Conservation (phyloP, 176 grass and related monocot species). For the barley (Hordeum vulgare) region DNA sequence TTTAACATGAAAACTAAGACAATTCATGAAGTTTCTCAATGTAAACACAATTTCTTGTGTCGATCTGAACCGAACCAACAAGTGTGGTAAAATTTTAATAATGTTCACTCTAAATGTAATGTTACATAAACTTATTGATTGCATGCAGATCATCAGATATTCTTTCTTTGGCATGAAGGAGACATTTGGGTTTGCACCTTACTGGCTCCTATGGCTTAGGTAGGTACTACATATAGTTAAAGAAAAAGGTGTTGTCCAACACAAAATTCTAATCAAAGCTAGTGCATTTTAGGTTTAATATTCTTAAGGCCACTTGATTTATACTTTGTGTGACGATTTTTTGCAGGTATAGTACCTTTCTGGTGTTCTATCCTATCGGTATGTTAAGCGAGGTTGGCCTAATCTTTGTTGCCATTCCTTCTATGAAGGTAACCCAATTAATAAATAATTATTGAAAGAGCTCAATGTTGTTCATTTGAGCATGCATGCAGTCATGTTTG, state of each 20-base stretch:
- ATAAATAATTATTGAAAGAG: not conserved
- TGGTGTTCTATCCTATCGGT: constrained; percentile 39
- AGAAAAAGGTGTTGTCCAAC: no score
- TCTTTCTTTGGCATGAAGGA: constrained; percentile 97
- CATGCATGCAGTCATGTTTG: not conserved
- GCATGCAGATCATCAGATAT: constrained; percentile 70
- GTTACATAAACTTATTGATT: not conserved
- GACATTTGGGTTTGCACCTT: constrained; percentile 63
- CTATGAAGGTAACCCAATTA: constrained; percentile 29
- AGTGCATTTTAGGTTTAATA: no score
- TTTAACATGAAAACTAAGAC: not conserved
- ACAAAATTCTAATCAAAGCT: no score
- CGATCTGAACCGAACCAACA: not conserved
- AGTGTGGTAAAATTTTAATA: no score
- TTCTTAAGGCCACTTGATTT: no score
- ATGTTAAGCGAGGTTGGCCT: constrained; percentile 35
- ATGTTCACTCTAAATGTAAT: not conserved
- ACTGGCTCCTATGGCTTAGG: constrained; percentile 89
- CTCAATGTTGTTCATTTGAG: not conserved
- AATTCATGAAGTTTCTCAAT: not conserved
- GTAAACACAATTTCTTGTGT: not conserved
- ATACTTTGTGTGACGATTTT: not conserved
- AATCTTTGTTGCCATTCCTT: constrained; percentile 34
- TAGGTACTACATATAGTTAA: not conserved
- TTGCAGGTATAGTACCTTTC: constrained; percentile 39